Conservation (phyloP, 768 basidiomycete species). For the Wakefieldia striispora region DNA sequence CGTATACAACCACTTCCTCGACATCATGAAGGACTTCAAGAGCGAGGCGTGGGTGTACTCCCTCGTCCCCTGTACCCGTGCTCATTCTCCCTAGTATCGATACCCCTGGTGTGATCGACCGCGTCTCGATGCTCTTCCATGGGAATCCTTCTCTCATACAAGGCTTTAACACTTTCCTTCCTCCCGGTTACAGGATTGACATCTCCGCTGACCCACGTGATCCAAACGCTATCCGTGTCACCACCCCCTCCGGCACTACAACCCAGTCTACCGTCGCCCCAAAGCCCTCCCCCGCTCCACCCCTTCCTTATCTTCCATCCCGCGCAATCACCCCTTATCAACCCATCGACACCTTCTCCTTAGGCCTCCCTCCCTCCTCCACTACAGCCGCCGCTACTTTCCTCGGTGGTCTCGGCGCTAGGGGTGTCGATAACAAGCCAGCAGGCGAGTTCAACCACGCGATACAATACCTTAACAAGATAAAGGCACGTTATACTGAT, state of each 20-base stretch:
- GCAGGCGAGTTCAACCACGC: constrained; percentile 86
- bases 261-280: constrained; percentile 57
- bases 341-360: constrained; percentile 43
- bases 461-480: constrained; percentile 97
- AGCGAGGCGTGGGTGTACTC: constrained; percentile 71
- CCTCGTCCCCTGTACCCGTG: neutral
- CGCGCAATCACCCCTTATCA: constrained; percentile 57
- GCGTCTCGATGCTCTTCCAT: constrained; percentile 90
- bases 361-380: constrained; percentile 44
- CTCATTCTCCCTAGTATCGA: constrained; percentile 66
- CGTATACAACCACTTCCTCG: constrained; percentile 91
- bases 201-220: constrained; percentile 68
- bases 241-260: constrained; percentile 71
- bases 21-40: constrained; percentile 99
- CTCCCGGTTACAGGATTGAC: constrained; percentile 92
- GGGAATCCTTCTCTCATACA: constrained; percentile 89
- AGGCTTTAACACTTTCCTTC: constrained; percentile 97
- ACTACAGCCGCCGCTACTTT: constrained; percentile 64
- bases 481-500: constrained; percentile 86
- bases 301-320: constrained; percentile 31
- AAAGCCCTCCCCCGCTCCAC: constrained; percentile 26
- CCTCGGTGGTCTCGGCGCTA: constrained; percentile 56
- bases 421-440: constrained; percentile 50
- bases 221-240: constrained; percentile 75
- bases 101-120: constrained; percentile 95